These are phyloP conservation scores for Wickerhamomyces subpelliculosus DNA, from an alignment of 805 yeast species.

Conservation along the genomic window DNA sequence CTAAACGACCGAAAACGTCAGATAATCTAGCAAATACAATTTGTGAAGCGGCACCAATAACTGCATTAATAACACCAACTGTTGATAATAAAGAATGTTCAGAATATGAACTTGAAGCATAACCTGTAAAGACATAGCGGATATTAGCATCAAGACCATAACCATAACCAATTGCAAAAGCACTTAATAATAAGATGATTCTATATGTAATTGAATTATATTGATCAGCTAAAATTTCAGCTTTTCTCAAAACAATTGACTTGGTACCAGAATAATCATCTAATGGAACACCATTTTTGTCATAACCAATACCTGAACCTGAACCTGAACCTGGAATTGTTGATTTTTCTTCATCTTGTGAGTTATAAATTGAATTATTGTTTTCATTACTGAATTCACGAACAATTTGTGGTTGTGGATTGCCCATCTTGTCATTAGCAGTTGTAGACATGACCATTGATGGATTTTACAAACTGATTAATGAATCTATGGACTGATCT, in stretches of 20 bases:
- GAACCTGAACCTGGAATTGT: no score
- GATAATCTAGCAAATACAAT: slow-evolving; percentile 58
- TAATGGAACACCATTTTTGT: no score
- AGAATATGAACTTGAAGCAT: slow-evolving; percentile 49
- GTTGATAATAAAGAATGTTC: slow-evolving; percentile 52
- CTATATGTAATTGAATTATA: slow-evolving; percentile 30
- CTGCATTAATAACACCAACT: slow-evolving; percentile 49
- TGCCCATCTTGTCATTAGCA: no score
- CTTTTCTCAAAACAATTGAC: slow-evolving; percentile 40
- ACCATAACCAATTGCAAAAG: slow-evolving; percentile 45
- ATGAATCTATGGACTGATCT: no score
- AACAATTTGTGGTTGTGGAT: no score
- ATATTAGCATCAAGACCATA: slow-evolving; percentile 49
- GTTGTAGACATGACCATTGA: no score
- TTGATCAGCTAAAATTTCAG: slow-evolving; percentile 43
- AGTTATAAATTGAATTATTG: no score
- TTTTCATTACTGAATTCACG: no score
- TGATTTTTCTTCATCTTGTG: background rate
- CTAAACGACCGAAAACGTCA: slow-evolving; percentile 61
- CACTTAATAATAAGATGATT: slow-evolving; percentile 32
- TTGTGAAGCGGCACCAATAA: slow-evolving; percentile 61
- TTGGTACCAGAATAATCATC: slow-evolving; percentile 16
- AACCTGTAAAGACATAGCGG: slow-evolving; percentile 42
- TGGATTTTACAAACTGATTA: no score
- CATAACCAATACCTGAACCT: no score